phyloP scores from a whole-genome alignment of 108 stramenopile genomes.

The Nannochloropsis gaditana region DNA sequence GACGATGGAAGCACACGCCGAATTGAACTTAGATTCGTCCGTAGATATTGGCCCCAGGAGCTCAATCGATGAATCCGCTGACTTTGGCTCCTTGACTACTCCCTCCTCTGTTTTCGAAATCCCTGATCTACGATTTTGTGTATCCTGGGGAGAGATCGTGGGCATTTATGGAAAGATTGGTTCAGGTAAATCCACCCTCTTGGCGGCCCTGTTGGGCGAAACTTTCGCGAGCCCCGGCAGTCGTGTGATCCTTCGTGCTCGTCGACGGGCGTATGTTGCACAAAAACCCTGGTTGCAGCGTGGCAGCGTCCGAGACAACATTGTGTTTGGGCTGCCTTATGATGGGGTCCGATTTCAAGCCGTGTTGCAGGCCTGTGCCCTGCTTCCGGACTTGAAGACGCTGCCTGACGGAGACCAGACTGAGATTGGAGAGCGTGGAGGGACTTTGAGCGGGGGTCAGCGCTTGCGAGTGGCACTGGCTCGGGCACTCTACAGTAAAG shows the following conservation, averaged over 20 bases:
- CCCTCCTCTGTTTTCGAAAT: not conserved
- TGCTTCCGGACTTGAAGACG: slow-evolving; percentile 70
- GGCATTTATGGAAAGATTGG: slow-evolving; percentile 76
- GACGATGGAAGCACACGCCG: not conserved
- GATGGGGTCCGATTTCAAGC: slow-evolving; percentile 55
- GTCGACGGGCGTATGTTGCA: slow-evolving; percentile 69
- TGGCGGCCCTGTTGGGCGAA: slow-evolving; percentile 86
- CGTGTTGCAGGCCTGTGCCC: slow-evolving; percentile 67
- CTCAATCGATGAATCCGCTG: slow-evolving; percentile 22
- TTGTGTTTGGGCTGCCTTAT: slow-evolving; percentile 75
- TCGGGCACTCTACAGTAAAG: slow-evolving; percentile 73
- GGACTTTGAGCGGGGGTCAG: slow-evolving; percentile 86
- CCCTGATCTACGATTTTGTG: slow-evolving; percentile 18
- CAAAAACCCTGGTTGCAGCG: slow-evolving; percentile 91
- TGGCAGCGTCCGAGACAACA: slow-evolving; percentile 78
- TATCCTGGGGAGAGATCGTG: slow-evolving; percentile 39
- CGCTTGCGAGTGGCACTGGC: slow-evolving; percentile 84
- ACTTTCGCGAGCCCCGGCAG: slow-evolving; percentile 57
- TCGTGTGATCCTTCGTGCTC: slow-evolving; percentile 59
- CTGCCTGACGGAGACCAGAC: slow-evolving; percentile 76
- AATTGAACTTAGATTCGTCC: not conserved
- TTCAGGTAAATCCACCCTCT: slow-evolving; percentile 74
- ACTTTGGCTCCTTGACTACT: not conserved
- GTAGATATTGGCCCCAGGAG: not conserved
- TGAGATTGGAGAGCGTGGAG: slow-evolving; percentile 89